Conservation (phyloP, 1,284 basidiomycete genomes). For the Boletus sp. region DNA sequence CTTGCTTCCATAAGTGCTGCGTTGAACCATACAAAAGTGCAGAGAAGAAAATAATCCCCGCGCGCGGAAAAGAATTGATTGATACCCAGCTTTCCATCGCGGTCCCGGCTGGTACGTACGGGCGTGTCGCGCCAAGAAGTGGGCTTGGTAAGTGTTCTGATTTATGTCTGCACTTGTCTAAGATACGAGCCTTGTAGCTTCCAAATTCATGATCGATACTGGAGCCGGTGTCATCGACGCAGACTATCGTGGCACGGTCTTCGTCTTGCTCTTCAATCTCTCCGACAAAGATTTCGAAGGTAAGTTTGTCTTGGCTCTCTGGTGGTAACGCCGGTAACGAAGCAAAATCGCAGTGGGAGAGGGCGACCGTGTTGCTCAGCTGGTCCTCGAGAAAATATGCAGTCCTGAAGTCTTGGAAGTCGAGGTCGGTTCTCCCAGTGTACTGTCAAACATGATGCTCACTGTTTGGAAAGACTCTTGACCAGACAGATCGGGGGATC, state of each 20-base stretch:
- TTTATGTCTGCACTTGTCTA: neutral
- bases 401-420: slow-evolving; percentile 87
- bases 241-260: slow-evolving; percentile 91
- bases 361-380: slow-evolving; percentile 92
- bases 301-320: slow-evolving; percentile 33
- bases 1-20: neutral
- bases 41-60: slow-evolving; percentile 74
- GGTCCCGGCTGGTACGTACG: slow-evolving; percentile 90
- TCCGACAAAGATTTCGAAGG: slow-evolving; percentile 86
- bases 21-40: slow-evolving; percentile 47
- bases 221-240: slow-evolving; percentile 96
- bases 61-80: slow-evolving; percentile 83
- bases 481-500: slow-evolving; percentile 80
- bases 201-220: slow-evolving; percentile 95
- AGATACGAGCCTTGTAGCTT: slow-evolving; percentile 49
- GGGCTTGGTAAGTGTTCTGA: slow-evolving; percentile 70
- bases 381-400: slow-evolving; percentile 89
- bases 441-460: neutral
- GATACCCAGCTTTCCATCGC: slow-evolving; percentile 91
- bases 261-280: slow-evolving; percentile 93
- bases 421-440: slow-evolving; percentile 49
- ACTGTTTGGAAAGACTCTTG: slow-evolving; percentile 56
- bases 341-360: slow-evolving; percentile 60
- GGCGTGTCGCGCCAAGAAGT: slow-evolving; percentile 91
- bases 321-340: neutral